Percentiles rank a stretch among this genome's conserved stretches.
Evolutionary conservation across 2,329 filamentous ascomycete genomes (phyloP).

Genomic region (Ceratocystiopsis sp.): DNA sequence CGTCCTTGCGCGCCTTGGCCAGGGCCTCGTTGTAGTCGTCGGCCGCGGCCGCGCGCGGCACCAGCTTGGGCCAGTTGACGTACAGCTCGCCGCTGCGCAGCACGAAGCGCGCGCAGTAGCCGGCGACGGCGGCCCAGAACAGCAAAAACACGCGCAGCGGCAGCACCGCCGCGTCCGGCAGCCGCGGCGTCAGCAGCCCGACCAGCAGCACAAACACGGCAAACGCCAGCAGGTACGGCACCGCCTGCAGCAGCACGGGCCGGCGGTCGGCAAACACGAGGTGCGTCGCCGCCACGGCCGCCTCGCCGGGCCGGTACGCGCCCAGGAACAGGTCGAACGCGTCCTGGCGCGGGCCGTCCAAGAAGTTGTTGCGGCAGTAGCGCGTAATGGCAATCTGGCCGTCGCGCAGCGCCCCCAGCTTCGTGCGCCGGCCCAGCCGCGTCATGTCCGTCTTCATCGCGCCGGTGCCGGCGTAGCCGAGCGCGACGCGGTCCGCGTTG

Average conservation of each 20-base stretch:
- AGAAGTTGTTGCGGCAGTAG: constrained; percentile 87
- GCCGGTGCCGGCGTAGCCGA: constrained; percentile 85
- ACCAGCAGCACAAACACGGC: constrained; percentile 71
- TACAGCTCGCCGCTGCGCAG: constrained; percentile 78
- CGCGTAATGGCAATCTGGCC: constrained; percentile 74
- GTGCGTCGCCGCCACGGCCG: constrained; percentile 48
- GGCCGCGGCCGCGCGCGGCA: constrained; percentile 67
- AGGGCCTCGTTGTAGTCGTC: constrained; percentile 85
- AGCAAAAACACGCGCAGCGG: constrained; percentile 69
- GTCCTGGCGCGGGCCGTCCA: constrained; percentile 86
- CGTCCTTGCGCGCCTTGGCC: constrained; percentile 64
- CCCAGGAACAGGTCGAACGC: constrained; percentile 90
- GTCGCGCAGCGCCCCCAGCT: constrained; percentile 70
- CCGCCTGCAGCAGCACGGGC: constrained; percentile 76
- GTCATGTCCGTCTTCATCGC: constrained; percentile 98
- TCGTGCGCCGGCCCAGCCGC: constrained; percentile 78
- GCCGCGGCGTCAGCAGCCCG: constrained; percentile 51
- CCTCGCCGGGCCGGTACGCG: constrained; percentile 58
- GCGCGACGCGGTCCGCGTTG: constrained; percentile 90
- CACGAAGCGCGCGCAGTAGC: constrained; percentile 63
- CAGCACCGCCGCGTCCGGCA: constrained; percentile 60
- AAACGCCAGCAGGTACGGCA: constrained; percentile 79
- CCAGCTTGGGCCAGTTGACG: constrained; percentile 96
- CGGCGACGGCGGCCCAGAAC: constrained; percentile 54
- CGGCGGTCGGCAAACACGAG: constrained; percentile 71